Percentiles rank a stretch among this genome's conserved stretches.
Evolutionary conservation across 768 basidiomycete genomes (phyloP).

Genomic region (Mycena rosella): DNA sequence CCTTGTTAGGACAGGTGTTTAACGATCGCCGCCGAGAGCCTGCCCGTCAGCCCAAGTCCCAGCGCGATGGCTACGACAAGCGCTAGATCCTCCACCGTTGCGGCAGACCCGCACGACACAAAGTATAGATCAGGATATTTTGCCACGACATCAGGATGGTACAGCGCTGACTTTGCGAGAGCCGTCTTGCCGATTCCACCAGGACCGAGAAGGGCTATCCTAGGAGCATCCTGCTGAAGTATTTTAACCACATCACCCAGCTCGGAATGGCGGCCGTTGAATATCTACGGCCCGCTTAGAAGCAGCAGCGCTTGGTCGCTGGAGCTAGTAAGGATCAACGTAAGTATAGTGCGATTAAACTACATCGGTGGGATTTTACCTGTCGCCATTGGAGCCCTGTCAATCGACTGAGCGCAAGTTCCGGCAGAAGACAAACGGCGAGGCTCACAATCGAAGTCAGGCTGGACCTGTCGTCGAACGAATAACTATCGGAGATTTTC

Average conservation of each 20-base stretch:
- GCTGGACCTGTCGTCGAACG: too few species aligned
- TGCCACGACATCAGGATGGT: slow-evolving; percentile 2
- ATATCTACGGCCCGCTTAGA: slow-evolving; percentile 10
- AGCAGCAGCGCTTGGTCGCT: slow-evolving; percentile 1
- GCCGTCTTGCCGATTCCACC: slow-evolving; percentile 18
- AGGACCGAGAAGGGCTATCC: slow-evolving; percentile 3
- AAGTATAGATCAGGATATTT: slow-evolving; percentile 18
- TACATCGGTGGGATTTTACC: too few species aligned
- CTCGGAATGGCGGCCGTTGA: slow-evolving; percentile 20
- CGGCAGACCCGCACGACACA: slow-evolving; percentile 9
- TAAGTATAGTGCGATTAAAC: neutral
- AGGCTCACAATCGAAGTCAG: too few species aligned
- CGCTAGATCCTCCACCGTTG: neutral
- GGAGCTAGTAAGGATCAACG: neutral
- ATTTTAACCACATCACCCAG: neutral
- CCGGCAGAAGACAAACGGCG: too few species aligned
- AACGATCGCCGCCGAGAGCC: neutral
- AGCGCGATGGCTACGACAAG: neutral
- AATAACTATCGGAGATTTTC: too few species aligned
- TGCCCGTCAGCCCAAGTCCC: neutral
- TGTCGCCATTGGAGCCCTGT: too few species aligned
- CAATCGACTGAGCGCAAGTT: too few species aligned
- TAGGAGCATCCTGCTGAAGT: neutral
- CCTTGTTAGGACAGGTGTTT: neutral
- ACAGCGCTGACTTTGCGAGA: neutral